phyloP scores from a whole-genome alignment of 1,139 yeast species.

The Hansenula lynferdii region DNA sequence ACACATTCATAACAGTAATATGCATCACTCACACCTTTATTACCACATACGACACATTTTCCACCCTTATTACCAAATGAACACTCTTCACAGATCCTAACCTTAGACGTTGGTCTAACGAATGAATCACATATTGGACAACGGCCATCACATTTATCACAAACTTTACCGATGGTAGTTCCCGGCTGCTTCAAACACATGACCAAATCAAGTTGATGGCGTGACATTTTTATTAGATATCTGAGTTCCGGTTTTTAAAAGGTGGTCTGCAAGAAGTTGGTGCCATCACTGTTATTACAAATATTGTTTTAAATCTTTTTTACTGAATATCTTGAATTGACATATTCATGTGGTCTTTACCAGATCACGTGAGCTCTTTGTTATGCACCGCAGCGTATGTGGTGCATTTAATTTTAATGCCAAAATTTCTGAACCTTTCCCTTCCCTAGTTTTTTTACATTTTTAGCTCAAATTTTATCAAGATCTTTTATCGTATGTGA shows the following conservation, averaged over 20 bases:
- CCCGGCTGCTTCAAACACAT: constrained; percentile 91
- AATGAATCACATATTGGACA: constrained; percentile 90
- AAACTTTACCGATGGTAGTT: constrained; percentile 58
- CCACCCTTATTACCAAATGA: constrained; percentile 62
- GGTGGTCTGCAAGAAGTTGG: too few species aligned
- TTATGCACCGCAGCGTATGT: background rate
- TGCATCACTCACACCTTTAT: constrained; percentile 58
- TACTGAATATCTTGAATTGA: too few species aligned
- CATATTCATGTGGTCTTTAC: too few species aligned
- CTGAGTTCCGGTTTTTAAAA: too few species aligned
- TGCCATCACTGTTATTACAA: too few species aligned
- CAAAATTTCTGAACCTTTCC: too few species aligned
- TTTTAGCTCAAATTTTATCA: background rate
- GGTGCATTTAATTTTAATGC: background rate
- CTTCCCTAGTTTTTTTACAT: too few species aligned
- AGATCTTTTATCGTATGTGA: background rate
- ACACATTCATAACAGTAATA: constrained; percentile 89
- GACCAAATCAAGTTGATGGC: constrained; percentile 84
- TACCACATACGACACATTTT: constrained; percentile 75
- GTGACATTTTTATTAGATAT: constrained; percentile 52
- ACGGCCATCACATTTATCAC: constrained; percentile 85
- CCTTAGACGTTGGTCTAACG: constrained; percentile 72
- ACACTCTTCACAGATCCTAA: constrained; percentile 81
- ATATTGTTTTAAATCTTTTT: too few species aligned
- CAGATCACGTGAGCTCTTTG: too few species aligned